Base-by-base conservation (phyloP, 331 rosid genomes). In the Malus hybrid region DNA sequence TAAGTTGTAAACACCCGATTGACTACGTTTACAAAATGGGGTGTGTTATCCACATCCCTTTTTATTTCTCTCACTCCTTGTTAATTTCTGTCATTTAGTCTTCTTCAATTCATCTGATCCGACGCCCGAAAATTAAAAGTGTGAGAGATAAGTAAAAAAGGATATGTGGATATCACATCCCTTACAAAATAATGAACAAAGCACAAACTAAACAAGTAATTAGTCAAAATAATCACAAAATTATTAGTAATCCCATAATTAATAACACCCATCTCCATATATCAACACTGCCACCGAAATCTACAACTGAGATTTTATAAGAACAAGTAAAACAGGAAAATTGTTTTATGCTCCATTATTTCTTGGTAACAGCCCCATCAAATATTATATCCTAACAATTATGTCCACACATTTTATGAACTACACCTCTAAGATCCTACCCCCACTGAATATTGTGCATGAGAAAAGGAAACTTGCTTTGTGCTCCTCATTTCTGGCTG, bases 401-500 rank as follows among this genome's bases (percentile, higher is more conserved):
- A 14, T 8, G 15, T 24, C 68, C 68, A 24, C 36, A 39, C 3
- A 22, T 39, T 12, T 73, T 20, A 15, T 60, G n/a, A 73, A 9
- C 46, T 39, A 39, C 46, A 39, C 46, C 46, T 39, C 46, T 39
- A 39, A 39, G 7, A 1, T 0, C 56, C 58, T 36, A 61, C 77
- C 9, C 68, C 68, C 2, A 62, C 46, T 10, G 48, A 64, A 10
- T 36, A 13, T 53, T 20, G 46, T 39, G 46, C 46, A 9, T 39
- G 52, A n/a, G 60, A 5, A 29, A 80, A 15, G 73, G 32, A 75
- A 75, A 81, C n/a, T 28, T 60, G 18, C 7, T 10, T 70, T 10
- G 10, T 16, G 42, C 14, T 76, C 78, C 72, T 84, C 87, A 88
- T 84, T 91, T 92, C 81, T 83, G 87, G 68, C 3, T 20, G 29